These are phyloP conservation scores for Nemania abortiva DNA, from an alignment of 2,329 filamentous ascomycete species.

Conservation along the genomic window DNA sequence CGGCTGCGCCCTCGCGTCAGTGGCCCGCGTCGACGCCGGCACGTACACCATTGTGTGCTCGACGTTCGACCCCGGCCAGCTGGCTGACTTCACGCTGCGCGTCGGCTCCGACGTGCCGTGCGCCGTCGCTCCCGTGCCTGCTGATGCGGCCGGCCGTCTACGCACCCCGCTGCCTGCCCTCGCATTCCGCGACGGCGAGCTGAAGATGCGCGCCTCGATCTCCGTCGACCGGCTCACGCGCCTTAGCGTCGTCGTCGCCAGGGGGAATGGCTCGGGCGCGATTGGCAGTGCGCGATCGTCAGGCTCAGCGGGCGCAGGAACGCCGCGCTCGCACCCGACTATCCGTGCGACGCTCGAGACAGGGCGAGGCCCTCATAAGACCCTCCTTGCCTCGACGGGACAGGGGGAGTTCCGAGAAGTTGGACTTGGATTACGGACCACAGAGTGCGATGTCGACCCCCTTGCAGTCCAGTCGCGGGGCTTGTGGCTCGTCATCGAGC, in stretches of 20 bases:
- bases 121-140: conserved; percentile 70
- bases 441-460: conserved; percentile 80
- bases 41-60: conserved; percentile 90
- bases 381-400: conserved; percentile 73
- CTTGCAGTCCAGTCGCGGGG: conserved; percentile 62
- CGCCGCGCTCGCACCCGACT: conserved; percentile 50
- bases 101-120: conserved; percentile 74
- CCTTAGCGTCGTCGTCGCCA: conserved; percentile 66
- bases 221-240: conserved; percentile 66
- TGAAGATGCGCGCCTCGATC: conserved; percentile 56
- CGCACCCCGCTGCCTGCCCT: conserved; percentile 68
- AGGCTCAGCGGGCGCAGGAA: conserved; percentile 43
- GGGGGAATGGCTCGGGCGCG: conserved; percentile 34
- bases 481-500: conserved; percentile 85
- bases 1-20: conserved; percentile 78
- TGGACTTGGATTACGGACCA: conserved; percentile 71
- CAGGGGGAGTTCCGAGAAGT: conserved; percentile 78
- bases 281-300: conserved; percentile 43
- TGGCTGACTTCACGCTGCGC: conserved; percentile 78
- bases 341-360: conserved; percentile 80
- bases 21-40: conserved; percentile 72
- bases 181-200: conserved; percentile 56
- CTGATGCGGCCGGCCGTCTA: conserved; percentile 81
- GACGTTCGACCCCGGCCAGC: conserved; percentile 86
- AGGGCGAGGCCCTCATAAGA: conserved; percentile 76